Base-by-base conservation (phyloP, 176 grass and related monocot genomes). In the Pontederia crassipes region DNA sequence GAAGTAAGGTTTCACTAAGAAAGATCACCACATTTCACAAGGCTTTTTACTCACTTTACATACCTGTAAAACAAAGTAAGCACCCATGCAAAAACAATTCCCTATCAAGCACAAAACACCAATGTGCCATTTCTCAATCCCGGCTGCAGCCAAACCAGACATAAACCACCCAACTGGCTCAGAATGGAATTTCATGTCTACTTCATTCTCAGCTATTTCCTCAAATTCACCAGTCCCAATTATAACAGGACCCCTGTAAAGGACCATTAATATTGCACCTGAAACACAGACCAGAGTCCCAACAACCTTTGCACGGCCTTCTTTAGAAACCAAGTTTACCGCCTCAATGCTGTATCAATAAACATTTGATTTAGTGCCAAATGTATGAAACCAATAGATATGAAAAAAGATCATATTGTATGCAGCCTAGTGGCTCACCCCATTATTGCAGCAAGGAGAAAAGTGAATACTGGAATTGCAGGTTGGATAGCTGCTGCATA, bases 51-150 rank as follows among this genome's bases (percentile, higher is more conserved):
- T 46, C 58, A 56, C 27, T 74, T 66, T 49, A 12, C 68, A 51
- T 86, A 97, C 92, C 92, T 97, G 92, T 20, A 97, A 75, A 52
- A 84, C 83, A 80, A 91, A 84, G 83, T 91, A 97, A 52, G 52
- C 75, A 71, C 87, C 83, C 83, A 97, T 85, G 63, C 87, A 97
- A 13, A 91, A 47, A 72, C 87, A 97, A 45, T 97, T 96, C 58
- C 83, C 92, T 70, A 91, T 76, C 75, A 97, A 85, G 64, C 92
- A 97, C 8, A 91, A 16, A 57, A 91, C 76, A 75, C 92, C 87
- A 70, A 88, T 71, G 63, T 97, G 87, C 73, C 78, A 97, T 45
- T 78, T 86, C 70, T 91, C 74, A 67, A 97, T 54, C 32, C 83
- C 87, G 70, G 75, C 72, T 2, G 45, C 57, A 13, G 69, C 18